Percentiles rank a stretch among this genome's conserved stretches.
Conservation (phyloP, 345 rosid genomes). For the Salix exigua region DNA sequence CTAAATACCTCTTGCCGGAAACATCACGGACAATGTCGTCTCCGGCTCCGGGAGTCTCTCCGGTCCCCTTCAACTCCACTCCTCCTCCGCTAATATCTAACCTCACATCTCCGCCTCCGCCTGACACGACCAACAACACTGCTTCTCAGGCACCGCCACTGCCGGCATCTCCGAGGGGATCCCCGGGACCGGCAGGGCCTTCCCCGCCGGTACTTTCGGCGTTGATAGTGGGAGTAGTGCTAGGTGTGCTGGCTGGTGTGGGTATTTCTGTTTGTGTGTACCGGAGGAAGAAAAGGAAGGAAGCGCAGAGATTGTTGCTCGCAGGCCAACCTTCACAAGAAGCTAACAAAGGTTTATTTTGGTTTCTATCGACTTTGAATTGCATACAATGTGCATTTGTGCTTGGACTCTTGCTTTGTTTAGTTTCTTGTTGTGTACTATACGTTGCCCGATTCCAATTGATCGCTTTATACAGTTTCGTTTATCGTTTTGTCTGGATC, state of each 20-base stretch:
- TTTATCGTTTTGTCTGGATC: background rate
- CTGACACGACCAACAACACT: background rate
- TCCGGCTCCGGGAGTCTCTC: background rate
- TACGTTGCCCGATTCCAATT: background rate
- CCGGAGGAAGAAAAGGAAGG: slow-evolving; percentile 25
- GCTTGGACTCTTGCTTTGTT: background rate
- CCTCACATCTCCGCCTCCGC: slow-evolving; percentile 3
- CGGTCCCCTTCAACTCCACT: background rate
- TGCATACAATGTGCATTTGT: background rate
- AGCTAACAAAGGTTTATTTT: slow-evolving; percentile 14
- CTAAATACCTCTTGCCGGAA: background rate
- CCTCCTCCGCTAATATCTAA: background rate
- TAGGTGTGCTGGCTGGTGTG: slow-evolving; percentile 31
- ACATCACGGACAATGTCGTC: slow-evolving; percentile 23
- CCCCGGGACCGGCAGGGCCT: background rate
- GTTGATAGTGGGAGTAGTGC: slow-evolving; percentile 22
- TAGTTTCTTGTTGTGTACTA: background rate
- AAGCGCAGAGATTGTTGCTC: slow-evolving; percentile 1
- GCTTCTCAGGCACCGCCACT: background rate
- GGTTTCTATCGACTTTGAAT: background rate
- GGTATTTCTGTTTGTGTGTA: slow-evolving; percentile 15
- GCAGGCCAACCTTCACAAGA: background rate
- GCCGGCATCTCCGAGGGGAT: background rate
- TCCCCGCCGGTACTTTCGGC: slow-evolving; percentile 11
- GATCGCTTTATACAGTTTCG: background rate